A percentile compares a stretch with the other conserved stretches of the same genome.
Evolutionary conservation across 768 basidiomycete species (phyloP).

Genomic region (Collybia mongolica): DNA sequence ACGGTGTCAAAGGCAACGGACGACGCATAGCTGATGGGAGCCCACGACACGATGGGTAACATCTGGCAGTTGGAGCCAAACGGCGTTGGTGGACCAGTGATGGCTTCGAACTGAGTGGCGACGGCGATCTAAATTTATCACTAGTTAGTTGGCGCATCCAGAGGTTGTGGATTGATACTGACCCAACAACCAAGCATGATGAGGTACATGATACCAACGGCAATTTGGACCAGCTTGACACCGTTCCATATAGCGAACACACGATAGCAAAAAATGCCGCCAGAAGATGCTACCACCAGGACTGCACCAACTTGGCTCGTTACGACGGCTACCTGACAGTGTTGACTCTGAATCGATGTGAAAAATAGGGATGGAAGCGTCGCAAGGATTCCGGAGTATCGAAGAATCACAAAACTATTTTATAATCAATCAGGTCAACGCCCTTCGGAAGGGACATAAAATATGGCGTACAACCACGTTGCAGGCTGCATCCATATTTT

Average conservation of each 20-base stretch:
- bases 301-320: slow-evolving; percentile 27
- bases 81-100: slow-evolving; percentile 20
- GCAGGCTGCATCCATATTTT: slow-evolving; percentile 24
- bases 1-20: slow-evolving; percentile 28
- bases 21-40: slow-evolving; percentile 29
- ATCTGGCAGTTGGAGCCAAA: slow-evolving; percentile 34
- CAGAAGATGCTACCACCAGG: slow-evolving; percentile 27
- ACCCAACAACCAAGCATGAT: slow-evolving; percentile 31
- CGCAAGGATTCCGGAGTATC: slow-evolving; percentile 30
- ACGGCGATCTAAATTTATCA: slow-evolving; percentile 24
- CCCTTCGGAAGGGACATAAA: background rate
- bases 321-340: slow-evolving; percentile 28
- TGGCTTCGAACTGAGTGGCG: slow-evolving; percentile 24
- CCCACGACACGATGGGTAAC: slow-evolving; percentile 27
- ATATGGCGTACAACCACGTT: slow-evolving; percentile 26
- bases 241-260: slow-evolving; percentile 32
- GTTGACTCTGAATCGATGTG: slow-evolving; percentile 21
- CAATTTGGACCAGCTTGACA: slow-evolving; percentile 19
- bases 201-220: slow-evolving; percentile 21
- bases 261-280: slow-evolving; percentile 30
- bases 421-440: background rate
- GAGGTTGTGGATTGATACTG: background rate
- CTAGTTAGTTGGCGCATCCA: background rate
- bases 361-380: slow-evolving; percentile 25
- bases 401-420: slow-evolving; percentile 28